Evolutionary conservation across 2,329 filamentous ascomycete species (phyloP), one percentile per base, ranked within the genome.

Genomic region (Neopestalotiopsis rosae): DNA sequence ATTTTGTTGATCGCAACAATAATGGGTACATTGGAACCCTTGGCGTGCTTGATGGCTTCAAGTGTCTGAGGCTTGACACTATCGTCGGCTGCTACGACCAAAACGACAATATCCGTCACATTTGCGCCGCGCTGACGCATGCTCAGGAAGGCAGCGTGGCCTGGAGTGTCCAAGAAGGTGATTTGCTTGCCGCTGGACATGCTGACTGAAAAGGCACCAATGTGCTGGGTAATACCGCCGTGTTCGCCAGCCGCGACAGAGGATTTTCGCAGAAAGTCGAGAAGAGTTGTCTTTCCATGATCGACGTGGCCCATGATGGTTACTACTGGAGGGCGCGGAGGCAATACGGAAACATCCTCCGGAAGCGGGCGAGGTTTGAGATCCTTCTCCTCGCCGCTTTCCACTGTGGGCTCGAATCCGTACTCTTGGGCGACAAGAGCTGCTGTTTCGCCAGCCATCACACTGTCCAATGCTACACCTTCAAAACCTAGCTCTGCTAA

Each of bases 241-340:
- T 98, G 95, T 79, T 99, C 96, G 67, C 92, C 90, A 5, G 94
- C 94, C 57, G 92, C 97, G 58, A 99, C 90, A 6, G 94, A 98
- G 1, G 95, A 96, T 75, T 97, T 97, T 49, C 96, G 92, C 59
- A 99, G 85, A 82, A 91, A 98, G 78, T 99, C 96, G 10, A 99
- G 86, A 57, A 99, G 90, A 0, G 97, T 99, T 0, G 96, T 99
- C 84, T 99, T 99, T 67, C 96, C 96, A 79, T 99, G 96, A 78
- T 99, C 97, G 74, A 99, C 96, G 73, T 99, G 96, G 2, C 96
- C 96, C 97, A 99, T 99, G 76, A 99, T 99, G 0, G 97, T 98
- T 52, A 99, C 95, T 45, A 99, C 94, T 0, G 96, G 97, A 7
- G 96, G 95, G 17, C 97, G 89, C 42, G 84, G 81, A 1, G 94